Evolutionary conservation across 176 grass and related monocot species (phyloP).

Genomic region (Eragrostis nindensis): DNA sequence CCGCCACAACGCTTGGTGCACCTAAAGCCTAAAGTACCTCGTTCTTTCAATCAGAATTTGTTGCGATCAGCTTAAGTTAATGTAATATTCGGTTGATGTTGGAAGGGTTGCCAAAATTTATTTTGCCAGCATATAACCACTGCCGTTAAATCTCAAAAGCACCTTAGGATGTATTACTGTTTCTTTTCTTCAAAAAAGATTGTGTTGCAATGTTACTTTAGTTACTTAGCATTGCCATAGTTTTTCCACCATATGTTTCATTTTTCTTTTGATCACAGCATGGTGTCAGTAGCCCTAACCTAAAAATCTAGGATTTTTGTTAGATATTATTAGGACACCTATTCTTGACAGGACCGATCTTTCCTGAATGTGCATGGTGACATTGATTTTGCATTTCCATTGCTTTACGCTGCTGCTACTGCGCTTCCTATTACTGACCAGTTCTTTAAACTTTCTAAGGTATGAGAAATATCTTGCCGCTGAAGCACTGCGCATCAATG

Average conservation of each 20-base stretch:
- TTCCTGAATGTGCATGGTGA: slow-evolving; percentile 14
- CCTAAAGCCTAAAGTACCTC: slow-evolving; percentile 1
- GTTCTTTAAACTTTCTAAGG: slow-evolving; percentile 45
- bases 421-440: slow-evolving; percentile 5
- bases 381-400: slow-evolving; percentile 3
- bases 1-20: neutral
- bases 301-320: slow-evolving; percentile 14
- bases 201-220: neutral
- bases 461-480: slow-evolving; percentile 88
- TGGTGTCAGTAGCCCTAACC: slow-evolving; percentile 9
- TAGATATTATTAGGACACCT: slow-evolving; percentile 2
- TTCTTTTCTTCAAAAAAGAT: slow-evolving; percentile 1
- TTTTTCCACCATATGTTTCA: slow-evolving; percentile 22
- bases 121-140: neutral
- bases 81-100: neutral
- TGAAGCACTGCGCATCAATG: slow-evolving; percentile 79
- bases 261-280: slow-evolving; percentile 14
- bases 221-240: neutral
- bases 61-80: slow-evolving; percentile 5
- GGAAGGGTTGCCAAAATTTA: neutral
- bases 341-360: neutral
- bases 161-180: neutral
- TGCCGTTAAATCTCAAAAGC: slow-evolving; percentile 6
- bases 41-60: neutral
- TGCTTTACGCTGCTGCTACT: slow-evolving; percentile 6